Conservation (phyloP, 441 rosid species). For the Pelargonium cotyledonis region DNA sequence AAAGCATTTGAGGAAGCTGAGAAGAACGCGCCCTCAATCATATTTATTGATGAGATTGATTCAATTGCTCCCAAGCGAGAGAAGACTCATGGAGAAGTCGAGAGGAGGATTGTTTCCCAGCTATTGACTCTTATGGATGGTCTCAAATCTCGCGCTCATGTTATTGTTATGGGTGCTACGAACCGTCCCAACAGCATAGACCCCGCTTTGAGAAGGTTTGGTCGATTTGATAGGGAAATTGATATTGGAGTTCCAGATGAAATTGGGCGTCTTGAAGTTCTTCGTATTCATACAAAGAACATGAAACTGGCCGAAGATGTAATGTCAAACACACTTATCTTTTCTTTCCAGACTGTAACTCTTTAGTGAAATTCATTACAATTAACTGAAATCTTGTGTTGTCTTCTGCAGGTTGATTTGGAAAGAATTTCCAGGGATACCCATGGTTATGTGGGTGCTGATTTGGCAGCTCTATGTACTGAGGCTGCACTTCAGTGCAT, state of each 20-base stretch:
- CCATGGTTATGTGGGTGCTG: conserved; percentile 68
- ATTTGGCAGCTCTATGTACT: conserved; percentile 61
- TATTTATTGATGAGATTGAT: conserved; percentile 55
- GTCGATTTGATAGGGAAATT: conserved; percentile 56
- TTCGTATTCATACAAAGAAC: conserved; percentile 61
- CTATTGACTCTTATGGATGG: conserved; percentile 65
- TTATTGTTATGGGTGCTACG: conserved; percentile 56
- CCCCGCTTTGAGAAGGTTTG: conserved; percentile 60
- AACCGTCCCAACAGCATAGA: conserved; percentile 63
- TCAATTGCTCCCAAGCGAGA: conserved; percentile 66
- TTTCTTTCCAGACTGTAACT: neutral
- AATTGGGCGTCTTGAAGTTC: conserved; percentile 62
- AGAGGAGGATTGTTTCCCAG: conserved; percentile 68
- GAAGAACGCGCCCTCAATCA: conserved; percentile 61
- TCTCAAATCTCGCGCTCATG: conserved; percentile 56
- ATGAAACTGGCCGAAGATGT: conserved; percentile 64
- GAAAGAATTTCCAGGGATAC: conserved; percentile 54
- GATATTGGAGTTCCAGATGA: conserved; percentile 66
- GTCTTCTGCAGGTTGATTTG: conserved; percentile 40
- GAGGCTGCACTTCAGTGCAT: conserved; percentile 70
- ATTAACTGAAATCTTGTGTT: neutral
- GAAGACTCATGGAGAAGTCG: conserved; percentile 66
- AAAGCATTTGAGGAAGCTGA: conserved; percentile 66
- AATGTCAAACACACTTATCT: conserved; percentile 11
- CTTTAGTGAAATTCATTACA: neutral